These are phyloP conservation scores for Sporothrix humicola DNA, from an alignment of 2,329 filamentous ascomycete species.

Conservation along the genomic window DNA sequence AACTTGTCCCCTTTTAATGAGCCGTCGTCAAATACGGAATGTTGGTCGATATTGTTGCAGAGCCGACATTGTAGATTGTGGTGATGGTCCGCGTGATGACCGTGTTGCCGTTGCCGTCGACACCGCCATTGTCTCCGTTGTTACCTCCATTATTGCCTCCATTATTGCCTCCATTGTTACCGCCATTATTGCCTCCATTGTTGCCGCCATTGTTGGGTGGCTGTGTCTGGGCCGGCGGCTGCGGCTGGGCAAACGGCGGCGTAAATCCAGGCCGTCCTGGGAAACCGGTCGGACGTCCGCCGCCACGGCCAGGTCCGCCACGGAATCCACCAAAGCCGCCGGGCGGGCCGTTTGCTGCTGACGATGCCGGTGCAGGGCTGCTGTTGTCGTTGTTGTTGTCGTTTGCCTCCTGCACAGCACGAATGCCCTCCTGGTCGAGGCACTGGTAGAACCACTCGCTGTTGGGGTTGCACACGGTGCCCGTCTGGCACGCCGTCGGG, in stretches of 20 bases:
- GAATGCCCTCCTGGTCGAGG: neutral
- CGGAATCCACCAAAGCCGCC: neutral
- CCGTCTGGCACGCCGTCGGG: constrained; percentile 33
- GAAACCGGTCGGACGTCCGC: neutral
- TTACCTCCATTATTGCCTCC: neutral
- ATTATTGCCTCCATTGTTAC: neutral
- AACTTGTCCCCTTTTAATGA: neutral
- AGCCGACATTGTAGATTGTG: constrained; percentile 32
- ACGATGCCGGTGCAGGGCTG: neutral
- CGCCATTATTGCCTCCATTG: neutral
- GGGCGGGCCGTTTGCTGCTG: neutral
- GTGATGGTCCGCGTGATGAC: constrained; percentile 33
- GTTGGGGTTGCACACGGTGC: constrained; percentile 30
- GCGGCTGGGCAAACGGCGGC: constrained; percentile 5
- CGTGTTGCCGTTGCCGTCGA: constrained; percentile 17
- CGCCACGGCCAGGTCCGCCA: neutral
- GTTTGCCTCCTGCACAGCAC: neutral
- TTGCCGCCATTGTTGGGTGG: constrained; percentile 2
- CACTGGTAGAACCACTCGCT: constrained; percentile 34
- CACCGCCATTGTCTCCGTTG: neutral
- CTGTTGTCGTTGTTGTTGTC: neutral
- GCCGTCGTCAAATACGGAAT: constrained; percentile 6
- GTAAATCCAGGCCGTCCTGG: neutral
- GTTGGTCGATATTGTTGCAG: constrained; percentile 20
- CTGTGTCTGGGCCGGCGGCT: neutral